Conservation (phyloP, 306 rosid species). For the Sophora flavescens region DNA sequence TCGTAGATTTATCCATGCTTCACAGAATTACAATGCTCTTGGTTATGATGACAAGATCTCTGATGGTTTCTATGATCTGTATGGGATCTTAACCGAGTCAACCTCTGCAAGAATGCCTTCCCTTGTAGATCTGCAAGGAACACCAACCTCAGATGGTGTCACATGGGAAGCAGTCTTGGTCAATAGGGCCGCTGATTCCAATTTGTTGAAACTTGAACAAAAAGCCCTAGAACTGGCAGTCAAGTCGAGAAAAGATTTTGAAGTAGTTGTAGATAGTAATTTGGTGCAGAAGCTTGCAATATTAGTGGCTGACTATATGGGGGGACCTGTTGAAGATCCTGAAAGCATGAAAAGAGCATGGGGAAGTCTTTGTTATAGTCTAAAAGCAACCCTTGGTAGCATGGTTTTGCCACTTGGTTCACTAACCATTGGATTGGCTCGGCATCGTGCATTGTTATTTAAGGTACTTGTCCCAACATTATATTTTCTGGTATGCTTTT, state of each 20-base stretch:
- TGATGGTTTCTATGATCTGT: slow-evolving; percentile 97
- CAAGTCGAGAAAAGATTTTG: slow-evolving; percentile 64
- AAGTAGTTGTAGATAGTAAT: slow-evolving; percentile 61
- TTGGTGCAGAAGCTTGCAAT: slow-evolving; percentile 85
- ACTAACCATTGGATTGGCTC: slow-evolving; percentile 89
- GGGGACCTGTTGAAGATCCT: slow-evolving; percentile 93
- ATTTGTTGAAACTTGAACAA: slow-evolving; percentile 86
- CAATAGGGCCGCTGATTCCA: slow-evolving; percentile 85
- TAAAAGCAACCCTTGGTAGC: slow-evolving; percentile 94
- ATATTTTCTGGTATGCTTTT: slow-evolving; percentile 36
- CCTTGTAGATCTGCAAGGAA: slow-evolving; percentile 94
- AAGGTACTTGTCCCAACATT: slow-evolving; percentile 65
- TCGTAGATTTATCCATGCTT: slow-evolving; percentile 95
- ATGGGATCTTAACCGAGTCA: slow-evolving; percentile 73
- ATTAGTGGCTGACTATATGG: slow-evolving; percentile 89
- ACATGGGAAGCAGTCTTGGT: slow-evolving; percentile 96
- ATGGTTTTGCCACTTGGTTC: slow-evolving; percentile 99
- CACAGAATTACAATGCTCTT: slow-evolving; percentile 98
- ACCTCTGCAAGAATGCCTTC: slow-evolving; percentile 94
- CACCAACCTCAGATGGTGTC: slow-evolving; percentile 66
- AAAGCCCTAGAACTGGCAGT: slow-evolving; percentile 73
- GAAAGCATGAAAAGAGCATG: slow-evolving; percentile 83
- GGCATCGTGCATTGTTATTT: slow-evolving; percentile 96
- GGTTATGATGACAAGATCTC: slow-evolving; percentile 96
- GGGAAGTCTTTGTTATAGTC: slow-evolving; percentile 73